Conservation (phyloP, 208 protist species). For the Strigomonas oncopelti region DNA sequence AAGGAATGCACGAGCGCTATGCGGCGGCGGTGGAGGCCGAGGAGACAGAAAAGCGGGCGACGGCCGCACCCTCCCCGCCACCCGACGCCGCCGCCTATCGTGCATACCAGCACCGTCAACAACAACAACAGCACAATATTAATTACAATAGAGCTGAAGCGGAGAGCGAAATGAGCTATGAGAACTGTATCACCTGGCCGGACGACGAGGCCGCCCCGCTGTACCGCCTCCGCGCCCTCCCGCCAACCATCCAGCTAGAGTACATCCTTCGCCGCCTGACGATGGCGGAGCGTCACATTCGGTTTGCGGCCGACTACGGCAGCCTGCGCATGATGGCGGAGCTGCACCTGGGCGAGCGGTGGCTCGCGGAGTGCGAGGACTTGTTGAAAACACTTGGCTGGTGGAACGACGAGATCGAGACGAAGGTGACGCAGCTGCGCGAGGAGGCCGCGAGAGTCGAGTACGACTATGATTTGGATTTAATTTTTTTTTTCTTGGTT, state of each 20-base stretch:
- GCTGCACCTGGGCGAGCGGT: slow-evolving; percentile 74
- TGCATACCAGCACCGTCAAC: slow-evolving; percentile 8
- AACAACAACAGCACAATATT: not conserved
- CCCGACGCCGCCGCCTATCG: not conserved
- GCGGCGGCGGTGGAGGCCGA: slow-evolving; percentile 44
- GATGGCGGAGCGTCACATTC: slow-evolving; percentile 75
- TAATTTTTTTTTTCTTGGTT: slow-evolving; percentile 15
- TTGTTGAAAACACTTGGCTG: slow-evolving; percentile 66
- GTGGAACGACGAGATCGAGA: slow-evolving; percentile 62
- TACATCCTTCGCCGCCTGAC: slow-evolving; percentile 77
- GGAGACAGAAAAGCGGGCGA: slow-evolving; percentile 26
- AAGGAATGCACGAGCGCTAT: slow-evolving; percentile 78
- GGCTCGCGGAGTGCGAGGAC: slow-evolving; percentile 67
- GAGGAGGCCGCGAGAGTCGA: slow-evolving; percentile 41
- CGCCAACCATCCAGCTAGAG: slow-evolving; percentile 43
- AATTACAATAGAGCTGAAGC: slow-evolving; percentile 1
- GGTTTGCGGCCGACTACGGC: slow-evolving; percentile 73
- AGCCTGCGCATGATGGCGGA: slow-evolving; percentile 84
- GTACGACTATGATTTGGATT: slow-evolving; percentile 86
- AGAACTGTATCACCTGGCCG: slow-evolving; percentile 27
- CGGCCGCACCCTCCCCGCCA: too few species aligned
- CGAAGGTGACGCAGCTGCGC: slow-evolving; percentile 53
- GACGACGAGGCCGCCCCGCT: slow-evolving; percentile 70
- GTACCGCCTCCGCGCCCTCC: slow-evolving; percentile 41
- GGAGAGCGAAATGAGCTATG: slow-evolving; percentile 21